Conservation (phyloP, 495 filamentous ascomycete species). For the Friedmanniomyces endolithicus region DNA sequence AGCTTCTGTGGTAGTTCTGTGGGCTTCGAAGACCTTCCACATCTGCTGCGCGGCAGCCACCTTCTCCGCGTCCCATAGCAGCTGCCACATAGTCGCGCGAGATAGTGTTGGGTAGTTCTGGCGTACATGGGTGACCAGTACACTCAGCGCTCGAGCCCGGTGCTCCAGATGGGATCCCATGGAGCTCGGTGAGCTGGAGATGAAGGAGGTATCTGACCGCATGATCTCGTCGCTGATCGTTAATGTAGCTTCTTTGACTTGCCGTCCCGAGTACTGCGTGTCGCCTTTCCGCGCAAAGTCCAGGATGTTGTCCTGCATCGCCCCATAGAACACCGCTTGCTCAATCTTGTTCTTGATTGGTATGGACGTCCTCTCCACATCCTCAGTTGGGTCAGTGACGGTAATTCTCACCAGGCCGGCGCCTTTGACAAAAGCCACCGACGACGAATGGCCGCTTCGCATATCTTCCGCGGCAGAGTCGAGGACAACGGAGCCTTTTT, state of each 20-base stretch:
- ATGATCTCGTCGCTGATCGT: conserved; percentile 73
- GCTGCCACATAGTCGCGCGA: conserved; percentile 54
- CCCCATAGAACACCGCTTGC: conserved; percentile 86
- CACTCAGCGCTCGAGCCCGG: conserved; percentile 54
- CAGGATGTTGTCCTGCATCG: conserved; percentile 61
- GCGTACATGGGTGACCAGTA: conserved; percentile 56
- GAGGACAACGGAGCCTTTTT: conserved; percentile 39
- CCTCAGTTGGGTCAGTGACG: conserved; percentile 35
- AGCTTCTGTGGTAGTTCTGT: conserved; percentile 36
- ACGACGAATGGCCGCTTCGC: conserved; percentile 39
- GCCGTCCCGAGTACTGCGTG: conserved; percentile 48
- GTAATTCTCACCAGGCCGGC: conserved; percentile 69
- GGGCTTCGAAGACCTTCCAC: conserved; percentile 59
- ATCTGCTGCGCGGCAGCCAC: conserved; percentile 69
- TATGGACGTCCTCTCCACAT: conserved; percentile 35
- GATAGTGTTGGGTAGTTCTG: conserved; percentile 45
- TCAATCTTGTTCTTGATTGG: conserved; percentile 81
- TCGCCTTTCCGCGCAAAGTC: conserved; percentile 56
- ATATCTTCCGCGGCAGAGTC: conserved; percentile 36
- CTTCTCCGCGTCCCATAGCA: conserved; percentile 86
- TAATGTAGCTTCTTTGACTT: conserved; percentile 67
- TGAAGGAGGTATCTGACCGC: conserved; percentile 55
- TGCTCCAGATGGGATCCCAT: conserved; percentile 67
- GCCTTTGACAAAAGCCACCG: conserved; percentile 61
- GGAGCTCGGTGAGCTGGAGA: conserved; percentile 56